Conservation (phyloP, 805 yeast species). For the Candida methanosorbosa region DNA sequence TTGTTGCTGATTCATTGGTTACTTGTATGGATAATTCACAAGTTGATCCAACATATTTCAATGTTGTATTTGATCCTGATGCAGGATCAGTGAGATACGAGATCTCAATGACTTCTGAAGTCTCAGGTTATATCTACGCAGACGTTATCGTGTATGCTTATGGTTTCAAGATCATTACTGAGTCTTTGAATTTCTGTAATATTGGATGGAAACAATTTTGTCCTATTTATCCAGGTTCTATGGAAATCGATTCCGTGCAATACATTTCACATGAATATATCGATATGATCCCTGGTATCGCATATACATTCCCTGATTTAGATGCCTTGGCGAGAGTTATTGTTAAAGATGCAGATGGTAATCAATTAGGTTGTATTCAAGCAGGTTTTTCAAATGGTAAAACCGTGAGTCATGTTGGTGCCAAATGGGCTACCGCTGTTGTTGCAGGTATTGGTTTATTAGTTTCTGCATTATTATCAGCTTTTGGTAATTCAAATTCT, state of each 20-base stretch:
- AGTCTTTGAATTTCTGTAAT: conserved; percentile 53
- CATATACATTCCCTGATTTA: conserved; percentile 78
- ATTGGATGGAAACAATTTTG: conserved; percentile 82
- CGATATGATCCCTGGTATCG: conserved; percentile 68
- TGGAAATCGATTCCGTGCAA: conserved; percentile 66
- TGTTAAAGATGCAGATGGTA: conserved; percentile 27
- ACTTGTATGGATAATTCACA: conserved; percentile 77
- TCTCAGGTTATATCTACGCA: conserved; percentile 60
- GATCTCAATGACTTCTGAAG: conserved; percentile 59
- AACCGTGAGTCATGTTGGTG: conserved; percentile 71
- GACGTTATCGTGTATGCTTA: conserved; percentile 73
- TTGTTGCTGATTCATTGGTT: conserved; percentile 69
- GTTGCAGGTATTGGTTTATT: conserved; percentile 83
- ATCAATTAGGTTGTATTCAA: conserved; percentile 63
- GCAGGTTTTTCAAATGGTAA: conserved; percentile 69
- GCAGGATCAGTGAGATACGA: conserved; percentile 59
- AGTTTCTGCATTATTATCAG: conserved; percentile 71
- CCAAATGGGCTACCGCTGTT: conserved; percentile 91
- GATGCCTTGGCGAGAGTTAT: conserved; percentile 66
- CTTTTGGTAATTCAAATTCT: conserved; percentile 81
- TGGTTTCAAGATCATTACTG: conserved; percentile 64
- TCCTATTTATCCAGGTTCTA: conserved; percentile 75
- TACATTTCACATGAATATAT: conserved; percentile 44
- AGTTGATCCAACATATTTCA: conserved; percentile 63
- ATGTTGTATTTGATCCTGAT: conserved; percentile 70